Base-by-base conservation (phyloP, 2,329 filamentous ascomycete species). In the Talaromyces marneffei region DNA sequence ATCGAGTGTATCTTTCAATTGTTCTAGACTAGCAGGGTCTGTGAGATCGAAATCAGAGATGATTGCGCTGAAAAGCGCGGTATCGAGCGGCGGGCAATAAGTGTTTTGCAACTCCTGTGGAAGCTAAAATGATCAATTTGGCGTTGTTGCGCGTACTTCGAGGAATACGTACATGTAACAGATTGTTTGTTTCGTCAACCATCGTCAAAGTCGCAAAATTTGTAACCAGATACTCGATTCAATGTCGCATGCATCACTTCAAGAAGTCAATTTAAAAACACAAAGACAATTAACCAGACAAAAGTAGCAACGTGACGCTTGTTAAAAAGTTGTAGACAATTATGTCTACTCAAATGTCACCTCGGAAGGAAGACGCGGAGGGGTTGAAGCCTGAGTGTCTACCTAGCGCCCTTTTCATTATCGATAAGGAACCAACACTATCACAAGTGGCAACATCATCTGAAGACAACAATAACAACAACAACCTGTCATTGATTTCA, bases 31-130 rank as follows among this genome's bases (percentile, higher is more conserved):
- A 0, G 76, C 72, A 0, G 81, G 67, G 23, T 85, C 73, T 2
- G 75, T 71, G 18, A 92, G 77, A 67, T 92, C 83, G 73, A 86
- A 90, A 69, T 97, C 93, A 57, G 79, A 84, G 4, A 86, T 79
- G 55, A 97, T 89, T 3, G 91, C 87, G 59, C 88, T 82, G 62
- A 97, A 84, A 12, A 93, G 82, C 0, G 90, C 84, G 65, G 91
- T 85, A 66, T 97, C 92, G 42, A 97, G 75, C 18, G 87, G 83
- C 25, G 88, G 84, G 70, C 87, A 87, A 70, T 91, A 93, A 65
- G 88, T 85, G 64, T 86, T 82, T 86, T 92, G 71, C 25, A 78
- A 67, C 46, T 74, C 73, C 75, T 78, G 52, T 5, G 31, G 4
- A 20, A 29, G n/a, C 31, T 56, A 20, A 58, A 10, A 31, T 14